These are phyloP conservation scores for Cubamyces lactineus DNA, from an alignment of 768 basidiomycete species.

Conservation along the genomic window DNA sequence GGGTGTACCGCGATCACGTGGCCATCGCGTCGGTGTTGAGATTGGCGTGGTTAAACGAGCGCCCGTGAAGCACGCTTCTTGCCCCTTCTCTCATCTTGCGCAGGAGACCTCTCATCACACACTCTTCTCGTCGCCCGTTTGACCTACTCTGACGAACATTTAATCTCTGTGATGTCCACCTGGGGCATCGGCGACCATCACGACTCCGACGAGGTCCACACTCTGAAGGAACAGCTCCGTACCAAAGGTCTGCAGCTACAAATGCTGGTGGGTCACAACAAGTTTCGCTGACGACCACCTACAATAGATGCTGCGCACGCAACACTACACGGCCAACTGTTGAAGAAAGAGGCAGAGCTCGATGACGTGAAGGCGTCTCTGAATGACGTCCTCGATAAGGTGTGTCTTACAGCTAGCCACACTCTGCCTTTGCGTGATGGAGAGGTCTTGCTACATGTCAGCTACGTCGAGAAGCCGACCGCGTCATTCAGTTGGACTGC, in stretches of 20 bases:
- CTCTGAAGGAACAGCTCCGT: constrained; percentile 41
- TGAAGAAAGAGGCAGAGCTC: constrained; percentile 43
- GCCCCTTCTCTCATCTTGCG: constrained; percentile 5
- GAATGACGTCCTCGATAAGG: constrained; percentile 44
- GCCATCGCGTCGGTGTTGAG: constrained; percentile 20
- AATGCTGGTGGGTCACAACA: background rate
- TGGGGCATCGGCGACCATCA: constrained; percentile 44
- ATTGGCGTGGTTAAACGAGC: constrained; percentile 16
- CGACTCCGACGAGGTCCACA: constrained; percentile 42
- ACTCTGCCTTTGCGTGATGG: constrained; percentile 11
- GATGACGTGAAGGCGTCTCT: constrained; percentile 38
- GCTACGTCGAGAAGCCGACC: constrained; percentile 61
- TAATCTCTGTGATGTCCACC: constrained; percentile 39
- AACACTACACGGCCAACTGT: constrained; percentile 37
- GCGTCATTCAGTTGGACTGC: constrained; percentile 56
- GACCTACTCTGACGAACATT: background rate
- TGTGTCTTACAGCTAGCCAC: constrained; percentile 19
- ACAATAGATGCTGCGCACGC: constrained; percentile 41
- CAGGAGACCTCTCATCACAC: constrained; percentile 1
- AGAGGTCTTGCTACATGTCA: constrained; percentile 29
- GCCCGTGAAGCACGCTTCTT: constrained; percentile 13
- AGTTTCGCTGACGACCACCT: background rate
- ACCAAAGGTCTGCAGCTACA: constrained; percentile 36
- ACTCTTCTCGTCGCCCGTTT: background rate
- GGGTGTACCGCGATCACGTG: constrained; percentile 20